Percentiles rank a stretch among this genome's conserved stretches.
phyloP scores from a whole-genome alignment of 2,329 filamentous ascomycete species.

The Cytospora piceae region DNA sequence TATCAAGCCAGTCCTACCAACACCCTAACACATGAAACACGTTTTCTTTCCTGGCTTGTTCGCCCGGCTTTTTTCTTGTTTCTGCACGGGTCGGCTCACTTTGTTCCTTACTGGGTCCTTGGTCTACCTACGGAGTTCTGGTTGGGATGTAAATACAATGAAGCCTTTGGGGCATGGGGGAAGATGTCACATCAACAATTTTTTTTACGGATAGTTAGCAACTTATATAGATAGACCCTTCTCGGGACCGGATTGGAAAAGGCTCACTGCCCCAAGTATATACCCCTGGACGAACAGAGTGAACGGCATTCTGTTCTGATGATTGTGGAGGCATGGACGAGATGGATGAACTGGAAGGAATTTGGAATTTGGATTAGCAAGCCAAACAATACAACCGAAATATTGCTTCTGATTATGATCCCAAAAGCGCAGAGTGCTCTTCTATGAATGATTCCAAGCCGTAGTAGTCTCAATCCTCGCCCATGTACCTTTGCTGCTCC shows the following conservation, averaged over 20 bases:
- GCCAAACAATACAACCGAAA: not conserved
- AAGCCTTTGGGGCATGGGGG: not conserved
- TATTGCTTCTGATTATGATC: not conserved
- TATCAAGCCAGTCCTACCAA: not conserved
- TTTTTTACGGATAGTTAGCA: not conserved
- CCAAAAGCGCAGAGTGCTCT: not conserved
- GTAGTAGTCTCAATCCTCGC: not conserved
- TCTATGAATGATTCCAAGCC: not conserved
- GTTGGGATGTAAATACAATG: not conserved
- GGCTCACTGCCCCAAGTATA: constrained; percentile 5
- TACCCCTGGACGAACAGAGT: not conserved
- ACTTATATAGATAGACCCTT: not conserved
- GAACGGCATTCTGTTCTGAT: not conserved
- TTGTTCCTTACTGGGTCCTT: not conserved
- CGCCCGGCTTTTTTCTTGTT: not conserved
- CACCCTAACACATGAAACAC: not conserved
- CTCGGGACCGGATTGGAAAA: not conserved
- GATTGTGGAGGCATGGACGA: not conserved
- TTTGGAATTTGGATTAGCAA: not conserved
- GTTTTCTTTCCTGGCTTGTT: not conserved
- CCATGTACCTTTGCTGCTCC: not conserved
- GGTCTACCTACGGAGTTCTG: not conserved
- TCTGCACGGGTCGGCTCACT: not conserved
- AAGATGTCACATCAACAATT: not conserved
- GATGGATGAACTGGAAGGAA: not conserved